Percentiles rank a stretch among this genome's conserved stretches.
These are phyloP conservation scores for Pyrenophora teres DNA, from an alignment of 2,329 filamentous ascomycete genomes.

Conservation along the genomic window DNA sequence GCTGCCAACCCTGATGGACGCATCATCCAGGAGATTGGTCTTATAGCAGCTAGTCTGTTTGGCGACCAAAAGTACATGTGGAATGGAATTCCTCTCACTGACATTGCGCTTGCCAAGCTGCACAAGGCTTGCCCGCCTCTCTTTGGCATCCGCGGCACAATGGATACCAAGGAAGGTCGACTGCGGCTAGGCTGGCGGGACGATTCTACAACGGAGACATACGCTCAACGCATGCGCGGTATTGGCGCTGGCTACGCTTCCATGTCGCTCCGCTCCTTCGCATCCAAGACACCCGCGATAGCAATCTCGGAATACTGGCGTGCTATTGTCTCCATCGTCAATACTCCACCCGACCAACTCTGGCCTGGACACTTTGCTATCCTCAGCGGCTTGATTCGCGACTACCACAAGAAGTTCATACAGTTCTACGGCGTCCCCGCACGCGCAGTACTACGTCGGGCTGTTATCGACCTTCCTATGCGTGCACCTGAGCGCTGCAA, in stretches of 20 bases:
- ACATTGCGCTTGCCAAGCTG: constrained; percentile 87
- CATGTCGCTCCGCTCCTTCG: constrained; percentile 73
- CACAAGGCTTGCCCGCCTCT: constrained; percentile 80
- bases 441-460: constrained; percentile 70
- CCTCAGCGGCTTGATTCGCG: constrained; percentile 60
- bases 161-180: constrained; percentile 62
- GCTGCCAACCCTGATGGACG: constrained; percentile 45
- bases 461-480: constrained; percentile 73
- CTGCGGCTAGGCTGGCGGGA: constrained; percentile 40
- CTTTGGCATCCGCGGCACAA: constrained; percentile 79
- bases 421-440: constrained; percentile 79
- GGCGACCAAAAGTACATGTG: constrained; percentile 69
- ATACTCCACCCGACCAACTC: constrained; percentile 64
- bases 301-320: constrained; percentile 83
- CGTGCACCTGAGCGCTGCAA: constrained; percentile 33
- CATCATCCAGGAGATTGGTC: constrained; percentile 75
- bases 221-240: constrained; percentile 82
- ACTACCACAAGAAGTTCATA: constrained; percentile 76
- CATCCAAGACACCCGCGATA: constrained; percentile 70
- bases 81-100: constrained; percentile 71
- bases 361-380: constrained; percentile 55
- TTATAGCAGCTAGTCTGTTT: constrained; percentile 75
- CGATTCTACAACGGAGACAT: constrained; percentile 61
- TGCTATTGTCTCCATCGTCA: constrained; percentile 74
- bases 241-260: constrained; percentile 83